These are phyloP conservation scores for Bodo saltans DNA, from an alignment of 78 protist genomes.

Conservation along the genomic window DNA sequence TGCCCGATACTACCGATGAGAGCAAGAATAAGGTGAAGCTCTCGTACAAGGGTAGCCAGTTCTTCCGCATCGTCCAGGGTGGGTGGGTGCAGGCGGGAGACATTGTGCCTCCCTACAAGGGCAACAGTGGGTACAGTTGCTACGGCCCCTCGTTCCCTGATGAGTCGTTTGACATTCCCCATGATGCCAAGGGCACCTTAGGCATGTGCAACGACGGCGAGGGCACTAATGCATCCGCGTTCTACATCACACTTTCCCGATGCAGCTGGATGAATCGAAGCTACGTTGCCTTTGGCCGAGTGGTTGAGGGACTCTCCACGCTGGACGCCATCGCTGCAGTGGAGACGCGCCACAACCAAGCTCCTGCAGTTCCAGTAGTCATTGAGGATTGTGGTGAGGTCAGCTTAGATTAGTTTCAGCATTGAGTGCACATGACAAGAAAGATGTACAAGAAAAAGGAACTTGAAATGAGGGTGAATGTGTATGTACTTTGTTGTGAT, in stretches of 20 bases:
- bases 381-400: constrained; percentile 16
- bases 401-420: background rate
- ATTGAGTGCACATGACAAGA: no score
- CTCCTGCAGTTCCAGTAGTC: background rate
- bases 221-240: constrained; percentile 13
- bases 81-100: constrained; percentile 29
- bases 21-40: background rate
- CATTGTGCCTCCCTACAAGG: background rate
- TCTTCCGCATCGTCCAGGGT: constrained; percentile 4
- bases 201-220: constrained; percentile 21
- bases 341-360: background rate
- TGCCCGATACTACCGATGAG: background rate
- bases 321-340: constrained; percentile 34
- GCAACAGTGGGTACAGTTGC: background rate
- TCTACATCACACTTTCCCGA: constrained; percentile 31
- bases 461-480: no score
- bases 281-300: constrained; percentile 93
- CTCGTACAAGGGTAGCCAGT: constrained; percentile 3
- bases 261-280: constrained; percentile 84
- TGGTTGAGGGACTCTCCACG: background rate
- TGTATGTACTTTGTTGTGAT: background rate
- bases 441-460: no score
- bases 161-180: background rate
- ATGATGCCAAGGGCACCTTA: background rate
- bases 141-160: constrained; percentile 24